Percentiles rank a stretch among this genome's conserved stretches.
These are phyloP conservation scores for Tagetes erecta DNA, from an alignment of 129 eudicot genomes.

Conservation along the genomic window DNA sequence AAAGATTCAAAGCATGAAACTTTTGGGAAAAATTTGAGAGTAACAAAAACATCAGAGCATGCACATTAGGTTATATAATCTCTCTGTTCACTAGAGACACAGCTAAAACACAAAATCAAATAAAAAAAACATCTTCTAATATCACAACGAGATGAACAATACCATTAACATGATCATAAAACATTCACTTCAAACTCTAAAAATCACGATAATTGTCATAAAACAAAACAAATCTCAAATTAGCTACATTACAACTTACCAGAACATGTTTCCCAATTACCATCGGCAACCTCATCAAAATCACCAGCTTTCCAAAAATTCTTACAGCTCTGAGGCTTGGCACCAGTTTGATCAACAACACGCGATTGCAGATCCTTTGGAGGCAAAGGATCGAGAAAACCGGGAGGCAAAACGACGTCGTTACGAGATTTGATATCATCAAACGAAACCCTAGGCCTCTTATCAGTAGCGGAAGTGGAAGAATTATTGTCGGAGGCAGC, in stretches of 20 bases:
- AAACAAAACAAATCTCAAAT: no score
- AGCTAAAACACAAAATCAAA: neutral
- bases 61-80: no score
- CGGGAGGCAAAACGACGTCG: slow-evolving; percentile 46
- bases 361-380: slow-evolving; percentile 17
- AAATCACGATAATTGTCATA: neutral
- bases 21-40: neutral
- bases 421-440: neutral
- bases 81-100: no score
- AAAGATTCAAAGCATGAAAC: neutral
- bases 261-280: slow-evolving; percentile 45
- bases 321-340: slow-evolving; percentile 27
- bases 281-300: slow-evolving; percentile 44
- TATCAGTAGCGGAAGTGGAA: neutral
- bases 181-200: neutral
- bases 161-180: neutral
- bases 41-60: neutral
- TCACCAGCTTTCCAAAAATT: slow-evolving; percentile 93
- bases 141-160: neutral
- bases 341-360: neutral
- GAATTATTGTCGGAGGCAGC: slow-evolving; percentile 15
- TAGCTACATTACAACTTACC: slow-evolving; percentile 35
- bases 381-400: slow-evolving; percentile 73
- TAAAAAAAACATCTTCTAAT: no score
- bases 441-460: neutral